Conservation (phyloP, 176 grass and related monocot species). For the Carex cristatella region DNA sequence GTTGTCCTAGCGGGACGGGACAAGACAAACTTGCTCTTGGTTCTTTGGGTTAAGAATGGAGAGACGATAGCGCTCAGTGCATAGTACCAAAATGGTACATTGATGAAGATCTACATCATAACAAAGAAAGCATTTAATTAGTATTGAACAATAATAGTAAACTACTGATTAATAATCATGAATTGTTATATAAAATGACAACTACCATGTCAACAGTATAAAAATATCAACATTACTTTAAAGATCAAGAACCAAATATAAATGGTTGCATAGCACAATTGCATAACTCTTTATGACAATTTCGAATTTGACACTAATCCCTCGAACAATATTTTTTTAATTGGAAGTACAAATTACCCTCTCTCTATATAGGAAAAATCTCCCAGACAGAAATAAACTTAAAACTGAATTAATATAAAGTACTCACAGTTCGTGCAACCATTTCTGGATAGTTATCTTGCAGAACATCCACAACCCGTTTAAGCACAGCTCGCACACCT, state of each 20-base stretch:
- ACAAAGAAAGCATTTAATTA: background rate
- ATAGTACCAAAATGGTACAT: conserved; percentile 95
- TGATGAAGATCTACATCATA: conserved; percentile 77
- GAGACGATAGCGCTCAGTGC: conserved; percentile 75
- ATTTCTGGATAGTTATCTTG: conserved; percentile 98
- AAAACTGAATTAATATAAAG: background rate
- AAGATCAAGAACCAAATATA: background rate
- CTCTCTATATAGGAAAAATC: background rate
- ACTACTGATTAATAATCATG: background rate
- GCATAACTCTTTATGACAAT: background rate
- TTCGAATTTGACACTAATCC: background rate
- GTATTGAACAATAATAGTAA: background rate
- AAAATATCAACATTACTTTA: background rate
- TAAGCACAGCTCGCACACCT: conserved; percentile 63
- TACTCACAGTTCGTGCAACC: conserved; percentile 83
- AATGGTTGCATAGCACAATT: background rate
- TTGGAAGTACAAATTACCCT: background rate
- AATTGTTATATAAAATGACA: background rate
- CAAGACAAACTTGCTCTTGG: conserved; percentile 90
- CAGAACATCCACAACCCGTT: conserved; percentile 74
- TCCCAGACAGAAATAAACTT: background rate
- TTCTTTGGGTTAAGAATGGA: conserved; percentile 92
- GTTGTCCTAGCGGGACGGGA: conserved; percentile 68
- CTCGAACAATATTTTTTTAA: background rate
- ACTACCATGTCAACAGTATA: background rate